These are phyloP conservation scores for Colletotrichum nymphaeae DNA, from an alignment of 2,329 filamentous ascomycete species.

Conservation along the genomic window DNA sequence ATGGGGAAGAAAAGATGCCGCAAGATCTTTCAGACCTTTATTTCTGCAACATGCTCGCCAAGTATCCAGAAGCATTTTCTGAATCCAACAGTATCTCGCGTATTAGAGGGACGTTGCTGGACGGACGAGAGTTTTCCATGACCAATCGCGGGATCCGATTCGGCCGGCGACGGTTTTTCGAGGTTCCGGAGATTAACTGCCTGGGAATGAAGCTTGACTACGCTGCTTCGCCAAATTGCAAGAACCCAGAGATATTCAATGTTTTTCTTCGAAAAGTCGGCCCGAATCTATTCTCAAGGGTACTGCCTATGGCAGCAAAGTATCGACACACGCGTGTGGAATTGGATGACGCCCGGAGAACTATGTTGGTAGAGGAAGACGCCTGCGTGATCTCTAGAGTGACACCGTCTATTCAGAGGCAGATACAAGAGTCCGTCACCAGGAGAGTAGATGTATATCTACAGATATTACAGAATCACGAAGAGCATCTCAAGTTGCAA, in stretches of 20 bases:
- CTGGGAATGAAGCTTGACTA: neutral
- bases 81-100: neutral
- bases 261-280: neutral
- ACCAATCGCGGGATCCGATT: conserved; percentile 2
- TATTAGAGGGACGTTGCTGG: neutral
- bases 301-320: neutral
- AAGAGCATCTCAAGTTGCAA: neutral
- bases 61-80: neutral
- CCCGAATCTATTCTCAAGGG: neutral
- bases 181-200: neutral
- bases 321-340: neutral
- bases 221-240: neutral
- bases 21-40: neutral
- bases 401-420: neutral
- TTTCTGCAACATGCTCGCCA: conserved; percentile 5
- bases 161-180: neutral
- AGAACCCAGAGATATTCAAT: neutral
- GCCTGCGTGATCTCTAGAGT: neutral
- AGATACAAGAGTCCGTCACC: neutral
- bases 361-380: neutral
- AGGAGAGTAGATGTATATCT: neutral
- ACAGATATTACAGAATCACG: neutral
- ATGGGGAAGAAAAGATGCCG: neutral
- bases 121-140: neutral
- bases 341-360: neutral